Percentiles rank a stretch among this genome's conserved stretches.
phyloP scores from a whole-genome alignment of 176 grass and related monocot species.

The Chrysopogon serrulatus region DNA sequence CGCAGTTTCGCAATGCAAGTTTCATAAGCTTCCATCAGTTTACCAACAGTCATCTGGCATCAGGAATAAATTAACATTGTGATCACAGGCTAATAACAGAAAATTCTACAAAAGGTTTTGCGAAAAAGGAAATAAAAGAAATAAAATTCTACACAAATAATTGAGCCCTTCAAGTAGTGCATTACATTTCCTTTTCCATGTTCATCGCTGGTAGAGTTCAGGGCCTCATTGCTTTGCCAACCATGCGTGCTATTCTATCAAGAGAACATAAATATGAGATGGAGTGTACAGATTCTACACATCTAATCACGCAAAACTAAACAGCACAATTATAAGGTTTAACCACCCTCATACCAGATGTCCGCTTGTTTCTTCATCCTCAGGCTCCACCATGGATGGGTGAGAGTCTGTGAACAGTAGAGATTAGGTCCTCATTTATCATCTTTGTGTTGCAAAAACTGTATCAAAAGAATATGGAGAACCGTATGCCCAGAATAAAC shows the following conservation, averaged over 20 bases:
- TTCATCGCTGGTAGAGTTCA: constrained; percentile 25
- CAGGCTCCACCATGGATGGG: constrained; percentile 35
- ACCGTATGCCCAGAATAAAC: background rate
- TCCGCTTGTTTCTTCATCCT: constrained; percentile 49
- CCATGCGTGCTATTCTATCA: constrained; percentile 64
- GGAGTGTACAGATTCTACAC: background rate
- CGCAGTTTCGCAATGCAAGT: constrained; percentile 57
- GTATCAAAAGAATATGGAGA: background rate
- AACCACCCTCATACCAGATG: constrained; percentile 46
- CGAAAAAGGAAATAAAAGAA: background rate
- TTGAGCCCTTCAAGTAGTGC: background rate
- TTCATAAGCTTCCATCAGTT: constrained; percentile 82
- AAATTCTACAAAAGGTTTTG: background rate
- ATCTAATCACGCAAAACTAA: background rate
- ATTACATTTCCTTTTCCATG: constrained; percentile 81
- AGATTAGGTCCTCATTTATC: constrained; percentile 7
- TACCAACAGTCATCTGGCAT: constrained; percentile 79
- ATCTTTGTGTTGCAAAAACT: constrained; percentile 10
- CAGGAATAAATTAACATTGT: constrained; percentile 1
- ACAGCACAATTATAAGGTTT: constrained; percentile 8
- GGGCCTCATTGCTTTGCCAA: constrained; percentile 39
- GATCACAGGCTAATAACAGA: background rate
- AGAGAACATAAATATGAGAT: constrained; percentile 35
- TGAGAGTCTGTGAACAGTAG: constrained; percentile 35
- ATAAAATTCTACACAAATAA: background rate